phyloP scores from a whole-genome alignment of 371 early-diverging fungal genomes.

The Dichotomocladium elegans region DNA sequence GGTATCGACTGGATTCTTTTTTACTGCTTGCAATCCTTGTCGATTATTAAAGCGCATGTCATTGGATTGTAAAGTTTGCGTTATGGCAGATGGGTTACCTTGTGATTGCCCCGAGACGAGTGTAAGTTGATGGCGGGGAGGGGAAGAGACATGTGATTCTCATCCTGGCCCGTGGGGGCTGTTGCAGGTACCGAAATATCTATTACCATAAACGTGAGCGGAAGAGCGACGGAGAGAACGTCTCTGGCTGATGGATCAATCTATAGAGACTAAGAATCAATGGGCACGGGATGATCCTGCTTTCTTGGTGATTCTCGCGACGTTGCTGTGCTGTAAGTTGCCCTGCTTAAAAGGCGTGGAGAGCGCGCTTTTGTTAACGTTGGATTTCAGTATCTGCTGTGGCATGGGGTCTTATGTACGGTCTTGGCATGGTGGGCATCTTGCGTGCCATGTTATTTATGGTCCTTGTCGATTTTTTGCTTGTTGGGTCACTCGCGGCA shows the following conservation, averaged over 20 bases:
- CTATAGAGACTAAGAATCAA: conserved; percentile 88
- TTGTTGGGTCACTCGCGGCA: conserved; percentile 65
- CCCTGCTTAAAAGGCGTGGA: background rate
- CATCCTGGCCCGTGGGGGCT: too few relatives aligned
- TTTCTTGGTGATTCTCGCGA: conserved; percentile 68
- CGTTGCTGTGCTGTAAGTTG: conserved; percentile 56
- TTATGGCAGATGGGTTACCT: conserved; percentile 91
- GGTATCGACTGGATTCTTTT: conserved; percentile 19
- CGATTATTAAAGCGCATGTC: too few relatives aligned
- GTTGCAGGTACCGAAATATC: conserved; percentile 76
- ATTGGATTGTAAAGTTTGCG: too few relatives aligned
- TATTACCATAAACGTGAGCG: conserved; percentile 88
- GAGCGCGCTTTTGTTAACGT: background rate
- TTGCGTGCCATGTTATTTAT: conserved; percentile 66
- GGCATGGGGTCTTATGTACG: conserved; percentile 73
- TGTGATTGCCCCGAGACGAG: conserved; percentile 79
- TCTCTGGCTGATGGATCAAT: background rate
- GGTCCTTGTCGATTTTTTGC: conserved; percentile 72
- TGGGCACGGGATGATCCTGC: conserved; percentile 96
- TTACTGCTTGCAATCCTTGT: background rate
- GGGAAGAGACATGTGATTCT: too few relatives aligned
- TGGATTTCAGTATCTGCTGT: conserved; percentile 60
- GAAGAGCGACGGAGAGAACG: background rate
- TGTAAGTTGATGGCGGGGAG: too few relatives aligned
- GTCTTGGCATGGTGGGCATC: conserved; percentile 53